A percentile compares a stretch with the other conserved stretches of the same genome.
Evolutionary conservation across 805 yeast genomes (phyloP).

Genomic region (Cyberlindnera nakhonratchasimensis): DNA sequence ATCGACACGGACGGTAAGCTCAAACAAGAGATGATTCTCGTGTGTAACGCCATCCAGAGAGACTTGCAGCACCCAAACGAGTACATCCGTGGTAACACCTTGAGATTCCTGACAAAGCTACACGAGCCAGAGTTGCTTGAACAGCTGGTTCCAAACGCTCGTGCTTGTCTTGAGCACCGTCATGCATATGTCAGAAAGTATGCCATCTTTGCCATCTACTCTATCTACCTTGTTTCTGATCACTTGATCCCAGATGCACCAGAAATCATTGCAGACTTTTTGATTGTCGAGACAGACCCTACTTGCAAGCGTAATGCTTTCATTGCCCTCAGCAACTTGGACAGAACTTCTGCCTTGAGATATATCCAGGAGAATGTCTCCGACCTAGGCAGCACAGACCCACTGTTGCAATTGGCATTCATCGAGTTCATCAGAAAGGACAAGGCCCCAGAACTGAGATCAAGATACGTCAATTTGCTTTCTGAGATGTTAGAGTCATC

Average conservation of each 20-base stretch:
- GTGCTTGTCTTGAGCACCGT: slow-evolving; percentile 89
- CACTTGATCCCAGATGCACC: slow-evolving; percentile 96
- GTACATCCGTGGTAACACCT: slow-evolving; percentile 90
- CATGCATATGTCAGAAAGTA: slow-evolving; percentile 98
- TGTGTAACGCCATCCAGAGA: slow-evolving; percentile 95
- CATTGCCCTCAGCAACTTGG: slow-evolving; percentile 75
- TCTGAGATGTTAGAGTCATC: slow-evolving; percentile 68
- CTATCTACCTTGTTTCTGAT: slow-evolving; percentile 78
- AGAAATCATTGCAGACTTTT: slow-evolving; percentile 68
- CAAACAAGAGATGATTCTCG: slow-evolving; percentile 97
- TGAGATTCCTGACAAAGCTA: slow-evolving; percentile 85
- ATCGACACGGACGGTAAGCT: slow-evolving; percentile 82
- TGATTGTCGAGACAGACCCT: slow-evolving; percentile 82
- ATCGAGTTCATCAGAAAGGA: slow-evolving; percentile 90
- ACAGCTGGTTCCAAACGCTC: slow-evolving; percentile 89
- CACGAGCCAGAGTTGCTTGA: slow-evolving; percentile 92
- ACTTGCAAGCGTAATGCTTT: slow-evolving; percentile 96
- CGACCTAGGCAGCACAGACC: slow-evolving; percentile 64
- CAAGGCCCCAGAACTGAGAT: slow-evolving; percentile 57
- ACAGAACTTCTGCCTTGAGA: slow-evolving; percentile 79
- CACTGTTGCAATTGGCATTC: slow-evolving; percentile 81
- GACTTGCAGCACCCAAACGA: slow-evolving; percentile 98
- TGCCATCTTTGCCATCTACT: slow-evolving; percentile 86
- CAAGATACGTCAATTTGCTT: slow-evolving; percentile 69
- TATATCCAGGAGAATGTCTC: slow-evolving; percentile 71